Evolutionary conservation across 257 asterid species (phyloP), one percentile per base, ranked within the genome.

Genomic region (Leptodermis oblonga): DNA sequence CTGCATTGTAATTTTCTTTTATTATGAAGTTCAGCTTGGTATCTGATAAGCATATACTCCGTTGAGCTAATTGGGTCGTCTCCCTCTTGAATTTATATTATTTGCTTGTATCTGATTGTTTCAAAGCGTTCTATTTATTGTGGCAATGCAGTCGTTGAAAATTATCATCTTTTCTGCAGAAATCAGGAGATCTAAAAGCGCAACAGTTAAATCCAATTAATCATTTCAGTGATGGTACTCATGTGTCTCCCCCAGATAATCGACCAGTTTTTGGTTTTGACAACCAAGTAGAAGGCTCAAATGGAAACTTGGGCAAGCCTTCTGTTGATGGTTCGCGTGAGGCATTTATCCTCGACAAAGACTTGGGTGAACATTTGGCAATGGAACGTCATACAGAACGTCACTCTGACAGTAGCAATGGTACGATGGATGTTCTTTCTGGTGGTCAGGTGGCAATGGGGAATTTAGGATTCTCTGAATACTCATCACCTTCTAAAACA

Each of bases 361-460:
- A 82, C 74, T 43, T 76, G 48, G 74, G 77, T 72, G 73, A 72
- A 74, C 77, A 75, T 72, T 77, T 70, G 33, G 73, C 66, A 34
- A 58, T 70, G 66, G 79, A 78, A 74, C 69, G 65, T 68, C 81
- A 65, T 45, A 41, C 48, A 36, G 84, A 74, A 74, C 76, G 76
- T 80, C 80, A 79, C 60, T 65, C 73, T 30, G 77, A 77, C 59
- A 73, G 71, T 69, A 67, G 60, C 81, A 81, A 82, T 81, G 88
- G 90, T 74, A 51, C 88, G 45, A 31, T 79, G 71, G 83, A 79
- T 70, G 68, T 76, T 79, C 72, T 77, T 59, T 80, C 77, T 72
- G 88, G 86, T 78, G 86, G 83, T 80, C 87, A 68, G 79, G 69
- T 74, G 22, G 79, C 74, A 4, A 56, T 88, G 67, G 90, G 85